Conservation (phyloP, 805 yeast genomes). For the Hanseniaspora lachancei region DNA sequence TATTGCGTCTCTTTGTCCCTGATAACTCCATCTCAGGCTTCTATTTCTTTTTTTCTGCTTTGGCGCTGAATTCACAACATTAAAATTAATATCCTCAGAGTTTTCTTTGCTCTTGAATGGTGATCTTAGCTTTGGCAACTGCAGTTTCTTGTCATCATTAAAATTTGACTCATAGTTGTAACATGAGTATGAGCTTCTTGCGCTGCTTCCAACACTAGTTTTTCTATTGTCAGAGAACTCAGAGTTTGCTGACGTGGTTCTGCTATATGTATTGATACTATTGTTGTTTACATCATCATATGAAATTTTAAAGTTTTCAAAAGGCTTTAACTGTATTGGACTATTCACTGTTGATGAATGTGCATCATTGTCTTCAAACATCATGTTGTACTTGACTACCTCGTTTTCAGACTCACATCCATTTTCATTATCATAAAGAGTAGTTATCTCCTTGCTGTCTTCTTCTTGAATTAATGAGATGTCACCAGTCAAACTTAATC, state of each 20-base stretch:
- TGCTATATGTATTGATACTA: not conserved
- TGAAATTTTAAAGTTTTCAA: not conserved
- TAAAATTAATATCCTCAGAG: not conserved
- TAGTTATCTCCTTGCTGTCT: slow-evolving; percentile 5
- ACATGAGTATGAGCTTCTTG: not conserved
- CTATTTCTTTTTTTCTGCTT: slow-evolving; percentile 6
- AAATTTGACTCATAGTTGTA: not conserved
- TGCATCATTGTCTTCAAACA: not conserved
- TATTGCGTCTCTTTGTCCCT: slow-evolving; percentile 9
- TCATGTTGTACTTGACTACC: not conserved
- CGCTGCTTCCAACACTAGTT: not conserved
- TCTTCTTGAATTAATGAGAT: slow-evolving; percentile 11
- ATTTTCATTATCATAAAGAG: not conserved
- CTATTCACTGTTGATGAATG: not conserved
- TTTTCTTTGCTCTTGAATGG: not conserved
- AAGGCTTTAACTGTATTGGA: slow-evolving; percentile 5
- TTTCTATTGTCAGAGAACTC: slow-evolving; percentile 8
- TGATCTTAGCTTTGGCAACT: slow-evolving; percentile 8
- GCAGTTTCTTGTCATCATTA: not conserved
- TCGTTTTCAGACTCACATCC: not conserved
- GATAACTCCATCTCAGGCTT: slow-evolving; percentile 13
- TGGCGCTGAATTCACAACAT: not conserved
- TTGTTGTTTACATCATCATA: not conserved
- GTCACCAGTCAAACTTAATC: not conserved
- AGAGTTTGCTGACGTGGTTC: slow-evolving; percentile 6